A percentile compares a stretch with the other conserved stretches of the same genome.
Evolutionary conservation across 768 basidiomycete genomes (phyloP).

Genomic region (Neoboletus subvelutipes): DNA sequence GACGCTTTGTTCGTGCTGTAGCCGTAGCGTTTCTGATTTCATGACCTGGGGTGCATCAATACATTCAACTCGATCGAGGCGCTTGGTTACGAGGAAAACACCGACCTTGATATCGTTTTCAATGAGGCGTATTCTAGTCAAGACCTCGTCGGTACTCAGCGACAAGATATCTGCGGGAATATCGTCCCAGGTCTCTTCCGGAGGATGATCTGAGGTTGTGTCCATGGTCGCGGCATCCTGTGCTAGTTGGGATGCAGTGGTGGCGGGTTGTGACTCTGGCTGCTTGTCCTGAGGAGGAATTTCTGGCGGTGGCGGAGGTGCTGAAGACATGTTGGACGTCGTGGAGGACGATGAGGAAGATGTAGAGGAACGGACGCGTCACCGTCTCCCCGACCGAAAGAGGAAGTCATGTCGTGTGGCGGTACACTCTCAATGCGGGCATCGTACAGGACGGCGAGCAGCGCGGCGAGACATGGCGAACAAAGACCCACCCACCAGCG

Average conservation of each 20-base stretch:
- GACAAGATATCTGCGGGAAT: slow-evolving; percentile 85
- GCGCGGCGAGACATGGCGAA: slow-evolving; percentile 32
- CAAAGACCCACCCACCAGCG: slow-evolving; percentile 41
- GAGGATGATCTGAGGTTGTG: slow-evolving; percentile 64
- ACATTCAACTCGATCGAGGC: background rate
- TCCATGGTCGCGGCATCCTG: slow-evolving; percentile 58
- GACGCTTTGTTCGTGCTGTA: slow-evolving; percentile 91
- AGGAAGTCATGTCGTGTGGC: slow-evolving; percentile 18
- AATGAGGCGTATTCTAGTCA: slow-evolving; percentile 86
- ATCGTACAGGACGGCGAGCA: background rate
- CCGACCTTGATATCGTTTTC: slow-evolving; percentile 95
- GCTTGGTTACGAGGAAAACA: background rate
- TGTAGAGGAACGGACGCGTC: slow-evolving; percentile 27
- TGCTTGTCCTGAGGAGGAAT: slow-evolving; percentile 49
- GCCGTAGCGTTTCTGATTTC: slow-evolving; percentile 88
- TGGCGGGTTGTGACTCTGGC: slow-evolving; percentile 40
- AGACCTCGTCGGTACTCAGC: slow-evolving; percentile 80
- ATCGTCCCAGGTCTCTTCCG: slow-evolving; percentile 86
- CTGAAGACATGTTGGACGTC: slow-evolving; percentile 49
- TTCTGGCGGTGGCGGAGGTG: slow-evolving; percentile 50
- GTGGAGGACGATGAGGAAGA: slow-evolving; percentile 1
- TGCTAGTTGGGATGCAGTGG: slow-evolving; percentile 30
- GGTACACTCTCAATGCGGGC: background rate
- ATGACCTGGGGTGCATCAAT: slow-evolving; percentile 66
- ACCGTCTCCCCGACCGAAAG: slow-evolving; percentile 22